Conservation (phyloP, 2,329 filamentous ascomycete species). For the Penicillium sp. region DNA sequence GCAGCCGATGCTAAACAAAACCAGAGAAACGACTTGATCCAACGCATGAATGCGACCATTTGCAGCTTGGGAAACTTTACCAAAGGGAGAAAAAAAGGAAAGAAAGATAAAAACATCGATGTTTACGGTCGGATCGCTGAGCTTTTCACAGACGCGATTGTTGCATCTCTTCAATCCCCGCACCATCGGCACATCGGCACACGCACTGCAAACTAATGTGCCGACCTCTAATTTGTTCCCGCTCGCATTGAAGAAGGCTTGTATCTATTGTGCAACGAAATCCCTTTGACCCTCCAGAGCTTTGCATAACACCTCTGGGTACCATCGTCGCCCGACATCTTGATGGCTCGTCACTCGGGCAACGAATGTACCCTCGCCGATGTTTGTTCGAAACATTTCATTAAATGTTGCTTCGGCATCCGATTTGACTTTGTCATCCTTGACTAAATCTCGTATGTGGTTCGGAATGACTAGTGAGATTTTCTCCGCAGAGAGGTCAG, state of each 20-base stretch:
- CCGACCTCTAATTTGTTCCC: slow-evolving; percentile 4
- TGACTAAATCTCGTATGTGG: slow-evolving; percentile 29
- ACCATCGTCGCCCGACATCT: slow-evolving; percentile 36
- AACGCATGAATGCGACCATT: slow-evolving; percentile 10
- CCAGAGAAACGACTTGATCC: slow-evolving; percentile 9
- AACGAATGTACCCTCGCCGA: slow-evolving; percentile 34
- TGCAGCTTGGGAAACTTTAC: background rate
- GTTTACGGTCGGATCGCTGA: background rate
- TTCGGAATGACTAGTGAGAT: slow-evolving; percentile 29
- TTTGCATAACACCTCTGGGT: slow-evolving; percentile 31
- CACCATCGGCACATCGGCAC: slow-evolving; percentile 1
- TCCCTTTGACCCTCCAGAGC: slow-evolving; percentile 28
- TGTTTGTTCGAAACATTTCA: slow-evolving; percentile 29
- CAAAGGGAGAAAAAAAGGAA: background rate
- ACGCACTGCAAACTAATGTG: slow-evolving; percentile 7
- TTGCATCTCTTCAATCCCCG: slow-evolving; percentile 12
- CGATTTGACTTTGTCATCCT: slow-evolving; percentile 32
- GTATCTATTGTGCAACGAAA: slow-evolving; percentile 8
- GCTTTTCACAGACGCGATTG: background rate
- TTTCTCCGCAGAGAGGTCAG: slow-evolving; percentile 30
- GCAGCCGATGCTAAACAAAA: slow-evolving; percentile 2
- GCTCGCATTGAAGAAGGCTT: background rate
- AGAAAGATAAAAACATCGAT: background rate
- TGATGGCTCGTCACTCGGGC: slow-evolving; percentile 38
- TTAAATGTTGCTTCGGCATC: slow-evolving; percentile 39